Conservation (phyloP, 345 rosid species). For the Microthlaspi erraticum region DNA sequence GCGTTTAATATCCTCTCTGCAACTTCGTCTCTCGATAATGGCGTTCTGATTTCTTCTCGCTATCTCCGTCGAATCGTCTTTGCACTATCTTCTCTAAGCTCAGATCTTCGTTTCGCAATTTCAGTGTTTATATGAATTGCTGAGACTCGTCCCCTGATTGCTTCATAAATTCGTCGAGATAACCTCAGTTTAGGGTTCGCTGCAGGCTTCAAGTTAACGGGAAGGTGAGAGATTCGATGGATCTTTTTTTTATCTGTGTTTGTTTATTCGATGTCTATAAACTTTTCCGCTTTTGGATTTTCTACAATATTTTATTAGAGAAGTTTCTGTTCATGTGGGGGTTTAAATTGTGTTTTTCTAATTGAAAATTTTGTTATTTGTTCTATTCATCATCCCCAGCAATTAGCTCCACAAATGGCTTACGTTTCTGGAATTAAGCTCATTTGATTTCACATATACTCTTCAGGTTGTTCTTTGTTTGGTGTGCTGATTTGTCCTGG, state of each 20-base stretch:
- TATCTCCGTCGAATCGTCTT: conserved; percentile 19
- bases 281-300: background rate
- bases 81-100: background rate
- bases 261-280: conserved; percentile 16
- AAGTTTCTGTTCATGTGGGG: conserved; percentile 45
- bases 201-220: conserved; percentile 14
- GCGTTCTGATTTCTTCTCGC: conserved; percentile 21
- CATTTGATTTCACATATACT: background rate
- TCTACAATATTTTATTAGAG: conserved; percentile 31
- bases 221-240: conserved; percentile 45
- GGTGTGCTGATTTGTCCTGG: background rate
- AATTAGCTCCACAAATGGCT: conserved; percentile 13
- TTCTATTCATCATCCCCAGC: conserved; percentile 10
- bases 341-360: background rate
- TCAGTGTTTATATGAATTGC: background rate
- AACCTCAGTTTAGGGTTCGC: conserved; percentile 36
- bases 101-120: conserved; percentile 14
- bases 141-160: background rate
- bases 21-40: conserved; percentile 31
- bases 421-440: conserved; percentile 8
- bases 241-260: background rate
- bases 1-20: conserved; percentile 14
- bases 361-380: background rate
- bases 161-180: conserved; percentile 41
- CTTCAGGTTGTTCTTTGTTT: conserved; percentile 11